These are phyloP conservation scores for Ophidiomyces ophidiicola DNA, from an alignment of 2,329 filamentous ascomycete species.

Conservation along the genomic window DNA sequence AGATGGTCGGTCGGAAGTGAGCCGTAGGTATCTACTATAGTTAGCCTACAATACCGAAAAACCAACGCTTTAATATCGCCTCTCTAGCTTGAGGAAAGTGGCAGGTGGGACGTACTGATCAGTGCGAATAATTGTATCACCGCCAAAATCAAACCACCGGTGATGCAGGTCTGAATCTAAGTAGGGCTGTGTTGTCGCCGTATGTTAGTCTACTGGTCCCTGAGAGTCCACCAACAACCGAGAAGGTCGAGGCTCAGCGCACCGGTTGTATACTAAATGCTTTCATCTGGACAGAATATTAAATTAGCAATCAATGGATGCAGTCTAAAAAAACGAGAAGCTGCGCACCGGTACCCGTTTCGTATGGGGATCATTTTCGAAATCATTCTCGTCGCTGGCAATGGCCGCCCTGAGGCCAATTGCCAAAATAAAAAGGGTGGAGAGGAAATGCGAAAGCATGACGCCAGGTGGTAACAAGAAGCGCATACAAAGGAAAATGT, in stretches of 20 bases:
- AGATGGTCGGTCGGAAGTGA: conserved; percentile 81
- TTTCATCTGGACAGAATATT: conserved; percentile 48
- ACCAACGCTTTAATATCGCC: conserved; percentile 11
- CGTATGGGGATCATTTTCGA: conserved; percentile 44
- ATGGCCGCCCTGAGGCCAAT: conserved; percentile 25
- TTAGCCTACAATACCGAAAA: conserved; percentile 18
- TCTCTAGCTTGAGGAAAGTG: background rate
- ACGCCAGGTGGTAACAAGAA: conserved; percentile 3
- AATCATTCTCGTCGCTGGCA: conserved; percentile 22
- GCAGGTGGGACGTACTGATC: conserved; percentile 40
- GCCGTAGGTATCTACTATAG: conserved; percentile 64
- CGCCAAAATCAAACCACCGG: conserved; percentile 98
- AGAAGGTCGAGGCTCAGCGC: conserved; percentile 38
- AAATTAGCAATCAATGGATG: conserved; percentile 10
- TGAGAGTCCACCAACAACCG: conserved; percentile 13
- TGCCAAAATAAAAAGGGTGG: conserved; percentile 22
- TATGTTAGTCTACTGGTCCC: no score
- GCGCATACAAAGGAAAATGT: background rate
- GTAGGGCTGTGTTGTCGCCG: conserved; percentile 55
- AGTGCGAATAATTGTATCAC: conserved; percentile 71
- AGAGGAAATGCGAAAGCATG: conserved; percentile 14
- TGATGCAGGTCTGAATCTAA: conserved; percentile 96
- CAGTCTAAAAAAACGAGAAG: background rate
- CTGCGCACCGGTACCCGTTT: conserved; percentile 54
- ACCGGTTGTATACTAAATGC: conserved; percentile 76